A percentile compares a stretch with the other conserved stretches of the same genome.
Conservation (phyloP, 2,329 filamentous ascomycete genomes). For the Alternaria hordeiaustralica region DNA sequence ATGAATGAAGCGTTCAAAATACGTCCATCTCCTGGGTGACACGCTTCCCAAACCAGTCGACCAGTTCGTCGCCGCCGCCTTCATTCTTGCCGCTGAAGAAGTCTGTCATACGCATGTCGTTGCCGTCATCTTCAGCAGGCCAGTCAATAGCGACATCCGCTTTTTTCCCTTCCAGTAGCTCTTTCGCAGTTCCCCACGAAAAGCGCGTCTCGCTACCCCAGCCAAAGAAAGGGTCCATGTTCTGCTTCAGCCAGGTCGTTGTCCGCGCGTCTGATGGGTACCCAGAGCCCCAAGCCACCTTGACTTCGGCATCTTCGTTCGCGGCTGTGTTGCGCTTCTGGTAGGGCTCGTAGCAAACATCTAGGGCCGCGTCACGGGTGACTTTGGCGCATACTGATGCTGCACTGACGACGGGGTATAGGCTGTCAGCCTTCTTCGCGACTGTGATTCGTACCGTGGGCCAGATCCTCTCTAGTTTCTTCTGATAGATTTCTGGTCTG, state of each 20-base stretch:
- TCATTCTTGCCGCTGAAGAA: constrained; percentile 66
- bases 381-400: constrained; percentile 97
- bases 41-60: constrained; percentile 81
- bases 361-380: constrained; percentile 86
- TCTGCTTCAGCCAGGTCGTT: constrained; percentile 78
- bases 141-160: constrained; percentile 78
- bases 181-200: constrained; percentile 94
- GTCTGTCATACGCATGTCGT: constrained; percentile 73
- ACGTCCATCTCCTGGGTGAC: constrained; percentile 73
- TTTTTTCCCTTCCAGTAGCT: constrained; percentile 82
- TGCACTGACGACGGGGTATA: constrained; percentile 92
- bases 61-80: constrained; percentile 69
- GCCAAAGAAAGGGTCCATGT: constrained; percentile 93
- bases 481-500: constrained; percentile 81
- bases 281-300: constrained; percentile 80
- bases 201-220: constrained; percentile 94
- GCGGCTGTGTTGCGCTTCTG: constrained; percentile 31
- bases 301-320: constrained; percentile 40
- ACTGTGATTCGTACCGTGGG: constrained; percentile 66
- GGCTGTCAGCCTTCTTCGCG: constrained; percentile 80
- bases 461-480: constrained; percentile 81
- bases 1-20: constrained; percentile 58
- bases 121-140: constrained; percentile 77
- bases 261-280: constrained; percentile 90
- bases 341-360: constrained; percentile 72